A percentile compares a stretch with the other conserved stretches of the same genome.
Conservation (phyloP, 345 rosid species). For the Nephelium lappaceum region DNA sequence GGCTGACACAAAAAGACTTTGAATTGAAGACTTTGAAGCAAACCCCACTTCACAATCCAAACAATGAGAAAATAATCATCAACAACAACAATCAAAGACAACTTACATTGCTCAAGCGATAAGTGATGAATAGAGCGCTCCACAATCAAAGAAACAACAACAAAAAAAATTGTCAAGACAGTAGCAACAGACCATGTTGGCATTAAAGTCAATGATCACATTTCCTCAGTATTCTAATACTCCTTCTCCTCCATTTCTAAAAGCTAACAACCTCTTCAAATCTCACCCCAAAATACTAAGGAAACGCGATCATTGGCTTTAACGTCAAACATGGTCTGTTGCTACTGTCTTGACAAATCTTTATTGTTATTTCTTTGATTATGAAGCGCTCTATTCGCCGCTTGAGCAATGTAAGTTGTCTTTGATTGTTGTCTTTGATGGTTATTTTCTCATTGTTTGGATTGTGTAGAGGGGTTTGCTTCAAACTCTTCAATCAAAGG, state of each 20-base stretch:
- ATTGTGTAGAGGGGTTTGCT: conserved; percentile 3
- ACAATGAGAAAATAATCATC: not conserved
- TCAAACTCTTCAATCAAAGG: not conserved
- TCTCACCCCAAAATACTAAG: not conserved
- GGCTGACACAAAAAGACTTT: no score
- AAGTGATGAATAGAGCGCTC: conserved; percentile 86
- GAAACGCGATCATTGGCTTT: conserved; percentile 73
- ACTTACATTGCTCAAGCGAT: conserved; percentile 75
- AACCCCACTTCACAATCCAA: conserved; percentile 3
- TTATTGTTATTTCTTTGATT: conserved; percentile 78
- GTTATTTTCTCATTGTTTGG: not conserved
- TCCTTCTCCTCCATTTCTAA: no score
- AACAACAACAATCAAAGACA: no score
- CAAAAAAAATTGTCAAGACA: conserved; percentile 80
- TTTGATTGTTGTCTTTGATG: not conserved
- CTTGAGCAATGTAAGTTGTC: conserved; percentile 64
- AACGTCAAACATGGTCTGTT: conserved; percentile 93
- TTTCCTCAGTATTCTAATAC: conserved; percentile 34
- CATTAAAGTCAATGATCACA: conserved; percentile 72
- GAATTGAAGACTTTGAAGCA: not conserved
- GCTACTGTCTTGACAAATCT: conserved; percentile 83
- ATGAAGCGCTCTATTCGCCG: conserved; percentile 86
- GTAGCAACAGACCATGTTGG: conserved; percentile 99
- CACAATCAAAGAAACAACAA: conserved; percentile 78
- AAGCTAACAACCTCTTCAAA: no score